Conservation (phyloP, 441 rosid genomes). For the Gossypium schwendimanii region DNA sequence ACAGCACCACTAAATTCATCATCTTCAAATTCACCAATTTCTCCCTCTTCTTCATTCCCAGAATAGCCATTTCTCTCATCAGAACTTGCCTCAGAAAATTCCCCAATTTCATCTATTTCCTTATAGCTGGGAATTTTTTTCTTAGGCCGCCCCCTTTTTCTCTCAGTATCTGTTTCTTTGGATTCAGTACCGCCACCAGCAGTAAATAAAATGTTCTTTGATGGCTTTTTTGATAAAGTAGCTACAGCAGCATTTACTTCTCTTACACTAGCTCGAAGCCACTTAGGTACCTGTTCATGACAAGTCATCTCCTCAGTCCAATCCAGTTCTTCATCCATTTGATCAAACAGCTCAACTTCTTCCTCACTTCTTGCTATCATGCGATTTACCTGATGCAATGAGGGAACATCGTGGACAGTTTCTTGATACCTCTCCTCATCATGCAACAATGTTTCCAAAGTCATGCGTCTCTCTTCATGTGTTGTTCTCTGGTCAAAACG, state of each 20-base stretch:
- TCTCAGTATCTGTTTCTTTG: constrained; percentile 51
- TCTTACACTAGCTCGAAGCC: constrained; percentile 87
- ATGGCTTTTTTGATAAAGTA: constrained; percentile 85
- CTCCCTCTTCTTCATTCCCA: constrained; percentile 88
- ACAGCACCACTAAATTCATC: constrained; percentile 73
- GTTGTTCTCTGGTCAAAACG: constrained; percentile 99
- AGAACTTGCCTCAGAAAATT: constrained; percentile 82
- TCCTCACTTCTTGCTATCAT: constrained; percentile 98
- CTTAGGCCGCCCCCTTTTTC: constrained; percentile 90
- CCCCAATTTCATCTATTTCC: constrained; percentile 89
- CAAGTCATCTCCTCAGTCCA: constrained; percentile 95
- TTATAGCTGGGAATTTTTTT: constrained; percentile 82
- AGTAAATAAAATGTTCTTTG: constrained; percentile 54
- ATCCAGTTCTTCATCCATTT: constrained; percentile 97
- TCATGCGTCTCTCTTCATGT: constrained; percentile 97
- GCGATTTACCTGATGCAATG: constrained; percentile 86
- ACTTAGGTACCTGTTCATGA: constrained; percentile 85
- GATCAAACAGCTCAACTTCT: constrained; percentile 96
- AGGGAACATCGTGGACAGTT: constrained; percentile 95
- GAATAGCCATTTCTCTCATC: constrained; percentile 81
- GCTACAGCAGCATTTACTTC: constrained; percentile 75
- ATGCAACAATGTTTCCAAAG: constrained; percentile 93
- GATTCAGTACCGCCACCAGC: constrained; percentile 44
- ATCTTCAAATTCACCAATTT: constrained; percentile 72
- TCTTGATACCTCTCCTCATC: constrained; percentile 98